Percentiles rank a stretch among this genome's conserved stretches.
Conservation (phyloP, 306 rosid genomes). For the Cicer pinnatifidum region DNA sequence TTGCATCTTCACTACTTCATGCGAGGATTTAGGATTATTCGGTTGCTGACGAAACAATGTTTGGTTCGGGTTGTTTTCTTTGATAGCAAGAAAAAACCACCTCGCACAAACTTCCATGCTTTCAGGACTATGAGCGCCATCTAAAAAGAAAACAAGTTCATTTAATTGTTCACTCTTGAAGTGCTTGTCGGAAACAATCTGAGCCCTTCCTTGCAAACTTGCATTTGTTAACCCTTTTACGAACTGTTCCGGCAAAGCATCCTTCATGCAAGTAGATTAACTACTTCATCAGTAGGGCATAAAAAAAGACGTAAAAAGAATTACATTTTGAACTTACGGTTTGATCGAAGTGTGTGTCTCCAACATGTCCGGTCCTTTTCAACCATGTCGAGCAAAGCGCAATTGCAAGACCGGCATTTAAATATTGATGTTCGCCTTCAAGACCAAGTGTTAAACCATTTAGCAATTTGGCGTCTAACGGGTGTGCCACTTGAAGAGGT, state of each 20-base stretch:
- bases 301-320: constrained; percentile 1
- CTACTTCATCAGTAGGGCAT: constrained; percentile 26
- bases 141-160: constrained; percentile 79
- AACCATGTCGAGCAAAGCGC: constrained; percentile 91
- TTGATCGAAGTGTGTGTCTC: constrained; percentile 54
- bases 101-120: constrained; percentile 87
- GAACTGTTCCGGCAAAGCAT: constrained; percentile 78
- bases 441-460: constrained; percentile 86
- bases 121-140: constrained; percentile 99
- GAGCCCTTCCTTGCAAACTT: constrained; percentile 97
- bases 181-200: constrained; percentile 72
- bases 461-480: constrained; percentile 69
- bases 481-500: constrained; percentile 64
- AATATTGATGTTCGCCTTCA: constrained; percentile 94
- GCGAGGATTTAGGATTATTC: constrained; percentile 53
- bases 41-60: constrained; percentile 49
- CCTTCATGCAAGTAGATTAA: constrained; percentile 55
- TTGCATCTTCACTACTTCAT: constrained; percentile 49
- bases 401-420: constrained; percentile 92
- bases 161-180: constrained; percentile 56
- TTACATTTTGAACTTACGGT: constrained; percentile 60
- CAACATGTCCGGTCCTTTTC: constrained; percentile 75
- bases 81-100: constrained; percentile 81
- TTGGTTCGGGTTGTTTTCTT: constrained; percentile 53
- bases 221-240: constrained; percentile 76